Evolutionary conservation across 2,329 filamentous ascomycete genomes (phyloP), one percentile per base, ranked within the genome.

Genomic region (Didymella segeticola): DNA sequence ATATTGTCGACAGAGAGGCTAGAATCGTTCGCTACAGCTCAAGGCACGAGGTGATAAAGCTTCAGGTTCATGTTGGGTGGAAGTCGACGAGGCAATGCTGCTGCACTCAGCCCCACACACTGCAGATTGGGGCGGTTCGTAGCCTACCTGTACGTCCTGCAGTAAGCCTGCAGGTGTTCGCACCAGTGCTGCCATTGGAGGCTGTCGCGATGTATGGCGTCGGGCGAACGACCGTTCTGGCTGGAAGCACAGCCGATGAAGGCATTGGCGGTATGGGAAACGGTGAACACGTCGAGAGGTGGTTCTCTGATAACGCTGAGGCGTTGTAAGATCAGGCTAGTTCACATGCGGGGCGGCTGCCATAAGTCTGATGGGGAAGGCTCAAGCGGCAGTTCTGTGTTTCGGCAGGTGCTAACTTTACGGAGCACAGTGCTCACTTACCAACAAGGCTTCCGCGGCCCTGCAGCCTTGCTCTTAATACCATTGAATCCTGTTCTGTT

Each of bases 51-150:
- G 1, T 19, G 3, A 19, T 7, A n/a, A 41, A 26, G 25, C 10
- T 26, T 5, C 25, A 10, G 10, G 5, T 26, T 26, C 25, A 26
- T 26, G 10, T 10, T 10, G 25, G 15, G 11, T 17, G 14, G 23
- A n/a, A 29, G 9, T 19, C 9, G 38, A 27, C 22, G 25, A 36
- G 22, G 30, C 22, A 23, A 36, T 36, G 45, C 30, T 49, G 14
- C 22, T 12, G 30, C 12, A 31, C 30, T 49, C 47, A 49, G 47
- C 46, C 47, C 23, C 47, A 22, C 29, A 36, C 3, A 11, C 10
- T 43, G 30, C 38, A 49, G 37, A 43, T 43, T 19, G 47, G 38
- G 25, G 23, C 30, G 23, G 23, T 29, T 29, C 31, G 6, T 15
- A 49, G 30, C 22, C 30, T 43, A 31, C 29, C 4, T 14, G 2